Base-by-base conservation (phyloP, 371 early-diverging fungal species). In the Entomophthora muscae region DNA sequence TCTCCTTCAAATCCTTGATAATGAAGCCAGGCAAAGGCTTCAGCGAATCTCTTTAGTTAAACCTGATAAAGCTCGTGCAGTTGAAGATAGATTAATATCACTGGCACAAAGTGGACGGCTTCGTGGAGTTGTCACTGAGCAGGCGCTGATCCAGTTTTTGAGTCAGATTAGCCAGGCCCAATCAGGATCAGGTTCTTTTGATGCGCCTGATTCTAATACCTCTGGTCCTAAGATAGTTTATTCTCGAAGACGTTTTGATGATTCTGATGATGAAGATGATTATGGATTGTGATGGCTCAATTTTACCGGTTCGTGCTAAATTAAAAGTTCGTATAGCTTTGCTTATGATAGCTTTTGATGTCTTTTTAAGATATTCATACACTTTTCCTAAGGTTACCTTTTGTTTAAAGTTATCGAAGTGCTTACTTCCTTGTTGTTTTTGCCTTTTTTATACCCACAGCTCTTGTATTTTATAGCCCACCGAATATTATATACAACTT, bases 1-100 rank as follows among this genome's bases (percentile, higher is more conserved):
- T 87, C 74, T 93, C 31, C 75, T 76, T 24, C 90, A 89, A 79
- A 84, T 92, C 52, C 78, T 95, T 55, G 86, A 87, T 55, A 84
- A 80, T 66, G 81, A 81, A 32, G 95, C 94, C 29, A 81, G 93
- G 53, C 89, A 91, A 66, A 81, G 96, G 64, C 78, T 88, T 85
- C 78, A 72, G 78, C 82, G 93, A 32, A 93, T 94, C 64, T 80
- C 85, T 23, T 86, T 93, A 69, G 93, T 95, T 12, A 93, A 93
- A 70, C 80, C 83, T 1, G 90, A 88, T 21, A 89, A 90, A 71
- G 93, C 91, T 2, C 81, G 91, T 27, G 84, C 83, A 1, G 91
- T 95, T 7, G 93, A 92, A 67, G 92, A 93, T 68, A 71, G 91
- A 64, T 72, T 95, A 65, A 80, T 95, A 62, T 80, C 87, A 52